Base-by-base conservation (phyloP, 805 yeast genomes). In the Schizosaccharomyces osmophilus region DNA sequence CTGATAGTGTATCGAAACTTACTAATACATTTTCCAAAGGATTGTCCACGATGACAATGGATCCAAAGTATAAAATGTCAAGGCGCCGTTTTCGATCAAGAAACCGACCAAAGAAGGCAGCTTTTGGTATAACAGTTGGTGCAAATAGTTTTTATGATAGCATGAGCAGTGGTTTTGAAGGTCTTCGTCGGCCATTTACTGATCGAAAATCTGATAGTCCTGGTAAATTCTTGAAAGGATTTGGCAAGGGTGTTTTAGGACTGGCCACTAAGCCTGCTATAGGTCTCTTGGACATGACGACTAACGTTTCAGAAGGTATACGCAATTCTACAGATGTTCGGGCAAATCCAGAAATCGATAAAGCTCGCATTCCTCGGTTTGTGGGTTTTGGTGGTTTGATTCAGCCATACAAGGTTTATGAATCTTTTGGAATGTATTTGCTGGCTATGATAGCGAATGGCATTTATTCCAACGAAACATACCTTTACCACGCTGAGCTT, bases 11-110 rank as follows among this genome's bases (percentile, higher is more conserved):
- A 72, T 84, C 97, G 2, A 87, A 88, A 71, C 79, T 93, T 41
- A 87, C 97, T 0, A 95, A 95, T 0, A 86, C 95, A 0, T 75
- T 93, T 67, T 95, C 98, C 0, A 93, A 93, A 71, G 97, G 98
- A 0, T 74, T 93, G 51, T 82, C 96, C 0, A 89, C 82, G 24
- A 95, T 87, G 0, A 89, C 97, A 0, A 78, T 93, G 75, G 98
- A 90, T 71, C 75, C 79, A 63, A 78, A 80, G 59, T 94, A 84
- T 72, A 97, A 90, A 71, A 88, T 83, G 64, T 77, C 82, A 62
- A 82, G 96, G 64, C 77, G 94, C 60, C 73, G 83, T 63, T 82
- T 81, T 64, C 82, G 84, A 69, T 79, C 86, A 62, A 78, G 93
- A 62, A 89, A 87, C 69, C 80, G 78, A 62, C 93, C 95, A 0